A percentile compares a stretch with the other conserved stretches of the same genome.
These are phyloP conservation scores for Penicillium expansum DNA, from an alignment of 2,329 filamentous ascomycete genomes.

Conservation along the genomic window DNA sequence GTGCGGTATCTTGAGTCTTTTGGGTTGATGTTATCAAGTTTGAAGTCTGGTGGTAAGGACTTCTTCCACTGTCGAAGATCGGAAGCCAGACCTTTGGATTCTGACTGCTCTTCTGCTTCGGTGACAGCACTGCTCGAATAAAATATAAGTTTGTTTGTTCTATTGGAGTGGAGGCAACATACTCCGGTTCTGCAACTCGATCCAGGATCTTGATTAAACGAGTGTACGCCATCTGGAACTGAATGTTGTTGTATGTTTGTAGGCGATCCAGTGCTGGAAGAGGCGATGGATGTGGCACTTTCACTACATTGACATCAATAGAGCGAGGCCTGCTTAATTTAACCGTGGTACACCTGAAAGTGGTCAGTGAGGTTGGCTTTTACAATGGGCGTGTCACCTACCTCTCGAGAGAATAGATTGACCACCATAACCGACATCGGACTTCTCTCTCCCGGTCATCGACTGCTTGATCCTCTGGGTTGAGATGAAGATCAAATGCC, in stretches of 20 bases:
- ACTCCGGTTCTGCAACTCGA: conserved; percentile 24
- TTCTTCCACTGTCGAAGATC: conserved; percentile 35
- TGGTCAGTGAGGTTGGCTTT: conserved; percentile 25
- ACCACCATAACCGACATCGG: conserved; percentile 52
- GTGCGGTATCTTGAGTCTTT: conserved; percentile 31
- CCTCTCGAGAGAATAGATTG: conserved; percentile 42
- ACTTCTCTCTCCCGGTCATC: conserved; percentile 47
- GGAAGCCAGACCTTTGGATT: conserved; percentile 11
- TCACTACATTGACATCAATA: conserved; percentile 11
- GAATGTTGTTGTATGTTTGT: conserved; percentile 35
- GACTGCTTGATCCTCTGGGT: conserved; percentile 28
- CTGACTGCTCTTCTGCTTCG: background rate
- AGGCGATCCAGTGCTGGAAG: conserved; percentile 8
- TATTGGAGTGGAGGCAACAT: background rate
- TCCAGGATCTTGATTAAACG: conserved; percentile 33
- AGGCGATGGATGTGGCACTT: conserved; percentile 9
- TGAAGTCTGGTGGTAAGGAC: conserved; percentile 27
- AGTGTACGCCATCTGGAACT: conserved; percentile 34
- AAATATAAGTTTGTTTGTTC: background rate
- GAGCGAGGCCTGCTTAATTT: conserved; percentile 19
- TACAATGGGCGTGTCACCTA: conserved; percentile 11
- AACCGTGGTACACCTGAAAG: conserved; percentile 22
- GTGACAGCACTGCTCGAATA: background rate
- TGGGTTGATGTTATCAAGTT: conserved; percentile 29
- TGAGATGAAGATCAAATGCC: conserved; percentile 48